A percentile compares a stretch with the other conserved stretches of the same genome.
Evolutionary conservation across 1,284 basidiomycete genomes (phyloP).

Genomic region (Crepidotus sp.): DNA sequence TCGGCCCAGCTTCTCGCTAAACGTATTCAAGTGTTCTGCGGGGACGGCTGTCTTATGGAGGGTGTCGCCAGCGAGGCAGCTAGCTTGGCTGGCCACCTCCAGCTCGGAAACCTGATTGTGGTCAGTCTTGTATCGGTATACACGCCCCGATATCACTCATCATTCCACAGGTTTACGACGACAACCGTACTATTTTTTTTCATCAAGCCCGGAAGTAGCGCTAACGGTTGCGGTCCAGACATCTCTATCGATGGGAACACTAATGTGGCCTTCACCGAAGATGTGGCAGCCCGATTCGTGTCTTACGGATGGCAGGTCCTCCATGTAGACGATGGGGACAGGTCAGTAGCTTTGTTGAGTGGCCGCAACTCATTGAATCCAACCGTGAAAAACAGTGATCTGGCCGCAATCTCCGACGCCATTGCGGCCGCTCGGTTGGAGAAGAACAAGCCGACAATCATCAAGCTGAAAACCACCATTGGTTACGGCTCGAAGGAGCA

Average conservation of each 20-base stretch:
- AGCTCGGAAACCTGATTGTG: slow-evolving; percentile 87
- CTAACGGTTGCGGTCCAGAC: slow-evolving; percentile 38
- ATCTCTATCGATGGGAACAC: slow-evolving; percentile 97
- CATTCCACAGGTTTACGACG: slow-evolving; percentile 67
- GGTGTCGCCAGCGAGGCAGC: slow-evolving; percentile 88
- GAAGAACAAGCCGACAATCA: slow-evolving; percentile 80
- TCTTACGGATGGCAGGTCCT: slow-evolving; percentile 94
- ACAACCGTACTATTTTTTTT: slow-evolving; percentile 57
- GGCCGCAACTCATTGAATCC: neutral
- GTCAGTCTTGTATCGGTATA: slow-evolving; percentile 34
- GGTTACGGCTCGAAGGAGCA: slow-evolving; percentile 89
- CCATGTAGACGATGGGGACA: slow-evolving; percentile 75
- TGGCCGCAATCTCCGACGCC: slow-evolving; percentile 72
- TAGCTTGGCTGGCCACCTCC: slow-evolving; percentile 87
- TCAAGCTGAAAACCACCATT: slow-evolving; percentile 80
- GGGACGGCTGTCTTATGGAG: slow-evolving; percentile 96
- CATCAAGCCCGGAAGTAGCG: neutral
- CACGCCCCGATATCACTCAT: slow-evolving; percentile 6
- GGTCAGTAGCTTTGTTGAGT: slow-evolving; percentile 35
- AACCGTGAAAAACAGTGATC: slow-evolving; percentile 44
- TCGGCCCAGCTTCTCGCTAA: slow-evolving; percentile 11
- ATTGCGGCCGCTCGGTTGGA: slow-evolving; percentile 72
- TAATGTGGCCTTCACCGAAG: slow-evolving; percentile 87
- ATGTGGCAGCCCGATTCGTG: slow-evolving; percentile 82
- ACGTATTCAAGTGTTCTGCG: slow-evolving; percentile 61